These are phyloP conservation scores for Pseudocercospora vitis DNA, from an alignment of 2,329 filamentous ascomycete species.

Conservation along the genomic window DNA sequence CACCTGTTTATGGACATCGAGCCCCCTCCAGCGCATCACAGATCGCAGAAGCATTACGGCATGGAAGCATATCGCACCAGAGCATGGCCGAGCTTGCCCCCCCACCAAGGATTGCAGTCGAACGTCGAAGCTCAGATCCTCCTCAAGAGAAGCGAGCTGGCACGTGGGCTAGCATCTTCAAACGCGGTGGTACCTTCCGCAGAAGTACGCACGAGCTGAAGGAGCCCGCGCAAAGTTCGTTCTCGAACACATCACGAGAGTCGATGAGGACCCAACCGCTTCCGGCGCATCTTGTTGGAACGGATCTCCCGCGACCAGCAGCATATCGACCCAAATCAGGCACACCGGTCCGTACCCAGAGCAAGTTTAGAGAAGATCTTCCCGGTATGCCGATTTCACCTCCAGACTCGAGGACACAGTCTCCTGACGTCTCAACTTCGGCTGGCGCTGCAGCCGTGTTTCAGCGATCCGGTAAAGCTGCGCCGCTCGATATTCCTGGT, in stretches of 20 bases:
- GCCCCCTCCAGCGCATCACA: slow-evolving; percentile 20
- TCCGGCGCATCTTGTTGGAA: slow-evolving; percentile 50
- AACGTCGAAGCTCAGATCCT: slow-evolving; percentile 43
- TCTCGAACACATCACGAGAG: slow-evolving; percentile 87
- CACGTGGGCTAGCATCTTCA: slow-evolving; percentile 73
- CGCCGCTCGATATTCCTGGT: slow-evolving; percentile 24
- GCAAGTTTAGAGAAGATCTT: slow-evolving; percentile 88
- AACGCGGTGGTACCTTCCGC: slow-evolving; percentile 52
- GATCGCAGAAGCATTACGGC: slow-evolving; percentile 21
- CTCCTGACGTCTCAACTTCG: slow-evolving; percentile 63
- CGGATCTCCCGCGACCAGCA: slow-evolving; percentile 35
- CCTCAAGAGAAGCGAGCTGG: slow-evolving; percentile 47
- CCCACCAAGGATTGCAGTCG: slow-evolving; percentile 32
- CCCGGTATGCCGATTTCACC: slow-evolving; percentile 85
- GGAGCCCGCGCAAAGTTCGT: slow-evolving; percentile 65
- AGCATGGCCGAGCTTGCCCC: slow-evolving; percentile 26
- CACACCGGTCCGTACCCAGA: slow-evolving; percentile 76
- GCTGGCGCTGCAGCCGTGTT: slow-evolving; percentile 44
- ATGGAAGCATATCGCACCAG: slow-evolving; percentile 22
- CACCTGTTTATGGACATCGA: slow-evolving; percentile 27
- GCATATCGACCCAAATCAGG: slow-evolving; percentile 51
- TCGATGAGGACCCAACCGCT: slow-evolving; percentile 66
- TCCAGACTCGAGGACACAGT: slow-evolving; percentile 76
- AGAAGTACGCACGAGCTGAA: slow-evolving; percentile 48
- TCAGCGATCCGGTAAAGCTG: slow-evolving; percentile 33